Evolutionary conservation across 306 rosid genomes (phyloP).

Genomic region (Cucumis cinereus): DNA sequence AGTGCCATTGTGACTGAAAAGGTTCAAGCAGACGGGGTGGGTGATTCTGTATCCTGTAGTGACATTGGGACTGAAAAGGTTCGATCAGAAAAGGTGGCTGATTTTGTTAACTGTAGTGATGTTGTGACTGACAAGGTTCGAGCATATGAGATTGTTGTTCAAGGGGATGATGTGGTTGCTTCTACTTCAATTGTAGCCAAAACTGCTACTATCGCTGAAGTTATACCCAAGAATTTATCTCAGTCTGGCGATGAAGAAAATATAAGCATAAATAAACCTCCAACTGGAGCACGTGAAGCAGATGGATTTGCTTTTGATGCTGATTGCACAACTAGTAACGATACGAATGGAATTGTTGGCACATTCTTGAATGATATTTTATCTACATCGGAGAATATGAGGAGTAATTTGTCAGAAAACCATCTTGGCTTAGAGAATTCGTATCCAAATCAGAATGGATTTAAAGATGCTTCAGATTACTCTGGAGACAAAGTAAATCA

Average conservation of each 20-base stretch:
- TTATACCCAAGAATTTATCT: slow-evolving; percentile 15
- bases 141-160: slow-evolving; percentile 15
- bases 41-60: slow-evolving; percentile 8
- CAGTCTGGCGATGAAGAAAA: slow-evolving; percentile 9
- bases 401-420: slow-evolving; percentile 20
- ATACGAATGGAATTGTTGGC: slow-evolving; percentile 13
- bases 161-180: slow-evolving; percentile 2
- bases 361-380: slow-evolving; percentile 20
- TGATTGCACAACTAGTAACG: slow-evolving; percentile 10
- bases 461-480: slow-evolving; percentile 26
- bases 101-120: slow-evolving; percentile 11
- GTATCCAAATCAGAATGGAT: slow-evolving; percentile 19
- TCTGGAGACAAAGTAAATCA: slow-evolving; percentile 14
- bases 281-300: slow-evolving; percentile 14
- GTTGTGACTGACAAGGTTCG: slow-evolving; percentile 10
- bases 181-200: slow-evolving; percentile 5
- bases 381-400: slow-evolving; percentile 22
- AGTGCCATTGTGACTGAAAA: slow-evolving; percentile 15
- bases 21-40: slow-evolving; percentile 16
- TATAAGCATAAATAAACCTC: slow-evolving; percentile 15
- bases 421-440: slow-evolving; percentile 18
- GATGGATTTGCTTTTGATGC: slow-evolving; percentile 18
- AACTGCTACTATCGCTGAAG: slow-evolving; percentile 6
- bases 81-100: slow-evolving; percentile 16
- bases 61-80: slow-evolving; percentile 12